Evolutionary conservation across 1,284 basidiomycete genomes (phyloP).

Genomic region (Athelia psychrophila): DNA sequence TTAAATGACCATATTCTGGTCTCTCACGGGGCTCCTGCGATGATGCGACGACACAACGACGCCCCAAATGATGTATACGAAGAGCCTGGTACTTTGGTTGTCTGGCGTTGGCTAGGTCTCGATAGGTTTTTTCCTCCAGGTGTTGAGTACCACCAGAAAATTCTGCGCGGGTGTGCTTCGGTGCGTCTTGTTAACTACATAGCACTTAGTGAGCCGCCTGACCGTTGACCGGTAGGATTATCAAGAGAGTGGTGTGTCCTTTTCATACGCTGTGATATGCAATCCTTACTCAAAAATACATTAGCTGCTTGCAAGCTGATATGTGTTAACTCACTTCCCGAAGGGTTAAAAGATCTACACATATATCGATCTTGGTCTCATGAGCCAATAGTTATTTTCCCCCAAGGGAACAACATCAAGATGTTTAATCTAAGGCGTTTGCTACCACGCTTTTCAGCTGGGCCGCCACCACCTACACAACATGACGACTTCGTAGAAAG

Average conservation of each 20-base stretch:
- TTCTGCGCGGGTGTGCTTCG: slow-evolving; percentile 56
- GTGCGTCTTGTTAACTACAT: slow-evolving; percentile 36
- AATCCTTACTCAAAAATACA: slow-evolving; percentile 4
- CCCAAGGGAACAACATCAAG: slow-evolving; percentile 38
- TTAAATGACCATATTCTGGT: slow-evolving; percentile 55
- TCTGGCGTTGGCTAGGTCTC: slow-evolving; percentile 68
- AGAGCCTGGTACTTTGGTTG: slow-evolving; percentile 49
- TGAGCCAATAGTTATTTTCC: slow-evolving; percentile 50
- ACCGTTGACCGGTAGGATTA: slow-evolving; percentile 52
- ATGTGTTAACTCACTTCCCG: slow-evolving; percentile 44
- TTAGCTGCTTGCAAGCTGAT: slow-evolving; percentile 64
- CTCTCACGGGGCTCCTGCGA: slow-evolving; percentile 57
- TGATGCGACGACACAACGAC: slow-evolving; percentile 39
- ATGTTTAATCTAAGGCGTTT: slow-evolving; percentile 50
- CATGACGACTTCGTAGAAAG: slow-evolving; percentile 12
- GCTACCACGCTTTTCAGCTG: slow-evolving; percentile 24
- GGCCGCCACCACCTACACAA: slow-evolving; percentile 20
- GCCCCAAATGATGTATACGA: slow-evolving; percentile 28
- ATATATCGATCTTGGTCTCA: slow-evolving; percentile 41
- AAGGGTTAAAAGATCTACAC: slow-evolving; percentile 36
- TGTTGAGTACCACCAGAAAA: slow-evolving; percentile 26
- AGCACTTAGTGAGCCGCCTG: slow-evolving; percentile 9
- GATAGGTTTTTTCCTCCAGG: slow-evolving; percentile 61
- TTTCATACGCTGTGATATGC: background rate
- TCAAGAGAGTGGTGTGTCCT: slow-evolving; percentile 58